Base-by-base conservation (phyloP, 371 early-diverging fungal genomes). In the Mortierella sp. region DNA sequence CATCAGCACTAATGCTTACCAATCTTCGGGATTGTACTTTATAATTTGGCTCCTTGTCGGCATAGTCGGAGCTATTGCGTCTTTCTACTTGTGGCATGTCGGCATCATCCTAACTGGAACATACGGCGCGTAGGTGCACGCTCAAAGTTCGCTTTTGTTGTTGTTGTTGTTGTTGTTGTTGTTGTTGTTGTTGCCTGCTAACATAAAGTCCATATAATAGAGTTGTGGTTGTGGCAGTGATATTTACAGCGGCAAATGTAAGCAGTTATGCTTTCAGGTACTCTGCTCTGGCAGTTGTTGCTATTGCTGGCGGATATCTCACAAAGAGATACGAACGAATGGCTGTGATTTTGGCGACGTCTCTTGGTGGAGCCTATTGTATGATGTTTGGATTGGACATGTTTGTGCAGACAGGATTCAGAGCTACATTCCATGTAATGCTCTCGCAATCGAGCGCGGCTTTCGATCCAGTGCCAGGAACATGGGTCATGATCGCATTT, bases 361-460 rank as follows among this genome's bases (percentile, higher is more conserved):
- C 91, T 0, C 76, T 88, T 40, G 85, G 88, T 33, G 91, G 91
- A 47, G 86, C 91, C 0, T 90, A 88, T 67, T 83, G 83, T 21
- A 85, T 90, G 67, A 86, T 90, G 67, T 77, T 85, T 64, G 91
- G 91, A 69, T 64, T 88, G 28, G 91, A 90, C 67, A 75, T 90
- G 69, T 90, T 89, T 76, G 85, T 85, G 40, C 85, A 88, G 50
- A 83, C 88, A 8, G 87, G 86, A 28, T 88, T 90, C 72, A 66
- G 86, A 21, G 38, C 58, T 9, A 75, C 81, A 0, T 75, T 72
- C 63, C 72, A 81, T 65, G 81, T 81, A 41, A 75, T 81, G 38
- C 76, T 81, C 47, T 81, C 81, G 1, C 81, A 81, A 33, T 75
- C 76, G 10, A 70, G 47, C 3, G 69, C 41, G 2, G 57, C 16